Conservation (phyloP, 805 yeast genomes). For the Sporopachydermia quercuum region DNA sequence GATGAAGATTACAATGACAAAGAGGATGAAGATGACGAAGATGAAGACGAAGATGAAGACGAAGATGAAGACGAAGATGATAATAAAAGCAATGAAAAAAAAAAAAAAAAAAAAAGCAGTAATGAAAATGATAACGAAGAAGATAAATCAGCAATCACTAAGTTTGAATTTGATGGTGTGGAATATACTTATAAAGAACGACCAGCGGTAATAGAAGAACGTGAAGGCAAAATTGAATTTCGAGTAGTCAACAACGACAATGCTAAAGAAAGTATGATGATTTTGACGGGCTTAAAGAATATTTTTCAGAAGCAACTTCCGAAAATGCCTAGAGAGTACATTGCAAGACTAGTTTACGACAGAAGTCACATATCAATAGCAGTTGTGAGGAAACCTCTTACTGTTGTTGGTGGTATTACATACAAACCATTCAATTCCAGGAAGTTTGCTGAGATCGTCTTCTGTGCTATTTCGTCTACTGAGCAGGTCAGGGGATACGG, state of each 20-base stretch:
- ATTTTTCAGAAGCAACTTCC: conserved; percentile 96
- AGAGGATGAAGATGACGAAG: conserved; percentile 9
- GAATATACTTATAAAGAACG: conserved; percentile 77
- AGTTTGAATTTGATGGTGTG: conserved; percentile 61
- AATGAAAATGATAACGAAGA: conserved; percentile 13
- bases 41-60: conserved; percentile 12
- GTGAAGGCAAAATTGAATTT: conserved; percentile 85
- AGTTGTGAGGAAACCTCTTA: conserved; percentile 80
- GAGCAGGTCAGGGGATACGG: conserved; percentile 99
- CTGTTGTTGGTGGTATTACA: conserved; percentile 97
- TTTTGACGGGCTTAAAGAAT: conserved; percentile 86
- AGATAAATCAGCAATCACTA: conserved; percentile 20
- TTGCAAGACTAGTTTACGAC: conserved; percentile 87
- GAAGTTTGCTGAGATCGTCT: conserved; percentile 94
- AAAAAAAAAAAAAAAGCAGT: conserved; percentile 12
- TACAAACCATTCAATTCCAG: conserved; percentile 85
- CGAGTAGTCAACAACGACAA: conserved; percentile 95
- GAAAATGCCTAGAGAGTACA: conserved; percentile 96
- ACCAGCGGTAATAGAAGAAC: conserved; percentile 88
- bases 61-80: conserved; percentile 14
- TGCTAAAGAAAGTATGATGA: conserved; percentile 73
- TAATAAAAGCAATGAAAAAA: conserved; percentile 10
- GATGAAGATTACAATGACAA: conserved; percentile 10
- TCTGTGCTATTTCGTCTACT: conserved; percentile 93
- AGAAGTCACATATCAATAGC: conserved; percentile 93